A percentile compares a stretch with the other conserved stretches of the same genome.
These are phyloP conservation scores for Ligustrum vulgare DNA, from an alignment of 257 asterid genomes.

Conservation along the genomic window DNA sequence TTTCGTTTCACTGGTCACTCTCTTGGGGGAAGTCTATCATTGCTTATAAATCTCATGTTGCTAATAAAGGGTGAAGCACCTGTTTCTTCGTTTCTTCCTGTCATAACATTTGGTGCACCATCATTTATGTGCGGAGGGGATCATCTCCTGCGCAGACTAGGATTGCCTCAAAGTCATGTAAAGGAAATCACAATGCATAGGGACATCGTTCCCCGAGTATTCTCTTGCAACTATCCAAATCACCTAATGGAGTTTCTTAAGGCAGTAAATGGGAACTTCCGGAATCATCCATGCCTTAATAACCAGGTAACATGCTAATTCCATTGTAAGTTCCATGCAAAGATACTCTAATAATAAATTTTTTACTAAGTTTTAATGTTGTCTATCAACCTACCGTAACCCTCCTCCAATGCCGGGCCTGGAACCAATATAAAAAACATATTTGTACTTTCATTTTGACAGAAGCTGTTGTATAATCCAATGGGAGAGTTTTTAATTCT, in stretches of 20 bases:
- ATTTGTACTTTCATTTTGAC: slow-evolving; percentile 21
- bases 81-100: slow-evolving; percentile 73
- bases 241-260: slow-evolving; percentile 85
- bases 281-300: slow-evolving; percentile 76
- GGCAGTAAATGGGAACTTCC: slow-evolving; percentile 80
- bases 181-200: slow-evolving; percentile 83
- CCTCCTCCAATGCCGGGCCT: too few relatives aligned
- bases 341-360: too few relatives aligned
- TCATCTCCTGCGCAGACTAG: slow-evolving; percentile 58
- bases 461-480: slow-evolving; percentile 77
- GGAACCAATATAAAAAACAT: too few relatives aligned
- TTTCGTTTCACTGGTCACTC: slow-evolving; percentile 95
- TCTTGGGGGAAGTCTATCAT: slow-evolving; percentile 89
- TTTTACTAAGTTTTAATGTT: too few relatives aligned
- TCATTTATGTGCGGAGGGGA: slow-evolving; percentile 95
- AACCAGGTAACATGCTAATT: slow-evolving; percentile 51
- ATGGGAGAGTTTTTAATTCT: slow-evolving; percentile 86
- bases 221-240: slow-evolving; percentile 84
- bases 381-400: too few relatives aligned
- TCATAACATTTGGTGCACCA: slow-evolving; percentile 86
- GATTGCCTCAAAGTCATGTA: slow-evolving; percentile 71
- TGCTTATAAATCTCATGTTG: slow-evolving; percentile 84
- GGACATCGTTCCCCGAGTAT: slow-evolving; percentile 94
- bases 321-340: too few relatives aligned
- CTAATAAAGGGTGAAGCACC: slow-evolving; percentile 73